These are phyloP conservation scores for Naganishia vishniacii DNA, from an alignment of 768 basidiomycete species.

Conservation along the genomic window DNA sequence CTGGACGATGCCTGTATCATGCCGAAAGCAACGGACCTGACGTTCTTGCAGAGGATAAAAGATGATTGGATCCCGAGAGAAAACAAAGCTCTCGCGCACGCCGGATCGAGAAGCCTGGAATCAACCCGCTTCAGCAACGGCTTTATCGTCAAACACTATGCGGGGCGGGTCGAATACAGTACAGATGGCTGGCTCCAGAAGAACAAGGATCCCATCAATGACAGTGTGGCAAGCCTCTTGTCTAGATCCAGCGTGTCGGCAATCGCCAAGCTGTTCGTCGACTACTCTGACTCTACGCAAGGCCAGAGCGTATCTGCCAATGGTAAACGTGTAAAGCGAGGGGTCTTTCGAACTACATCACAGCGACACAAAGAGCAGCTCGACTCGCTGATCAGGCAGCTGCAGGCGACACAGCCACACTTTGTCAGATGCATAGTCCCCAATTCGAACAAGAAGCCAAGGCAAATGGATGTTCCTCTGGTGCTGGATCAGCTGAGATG, in stretches of 20 bases:
- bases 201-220: slow-evolving; percentile 98
- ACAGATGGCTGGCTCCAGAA: slow-evolving; percentile 98
- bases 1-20: slow-evolving; percentile 99
- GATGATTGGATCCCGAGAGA: slow-evolving; percentile 61
- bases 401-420: slow-evolving; percentile 91
- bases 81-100: slow-evolving; percentile 54
- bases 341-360: slow-evolving; percentile 90
- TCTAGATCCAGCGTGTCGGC: slow-evolving; percentile 75
- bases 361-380: slow-evolving; percentile 96
- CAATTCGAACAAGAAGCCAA: slow-evolving; percentile 82
- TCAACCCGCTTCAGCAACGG: slow-evolving; percentile 85
- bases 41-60: slow-evolving; percentile 88
- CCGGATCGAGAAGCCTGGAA: slow-evolving; percentile 75
- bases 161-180: slow-evolving; percentile 90
- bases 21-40: slow-evolving; percentile 94
- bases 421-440: slow-evolving; percentile 98
- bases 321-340: slow-evolving; percentile 65
- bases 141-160: slow-evolving; percentile 92
- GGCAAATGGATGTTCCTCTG: slow-evolving; percentile 83
- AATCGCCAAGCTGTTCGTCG: slow-evolving; percentile 75
- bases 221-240: slow-evolving; percentile 84
- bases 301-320: slow-evolving; percentile 29
- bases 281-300: slow-evolving; percentile 59
- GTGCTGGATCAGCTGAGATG: slow-evolving; percentile 94
- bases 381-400: slow-evolving; percentile 78